These are phyloP conservation scores for Yamadazyma sp. DNA, from an alignment of 805 yeast species.

Conservation along the genomic window DNA sequence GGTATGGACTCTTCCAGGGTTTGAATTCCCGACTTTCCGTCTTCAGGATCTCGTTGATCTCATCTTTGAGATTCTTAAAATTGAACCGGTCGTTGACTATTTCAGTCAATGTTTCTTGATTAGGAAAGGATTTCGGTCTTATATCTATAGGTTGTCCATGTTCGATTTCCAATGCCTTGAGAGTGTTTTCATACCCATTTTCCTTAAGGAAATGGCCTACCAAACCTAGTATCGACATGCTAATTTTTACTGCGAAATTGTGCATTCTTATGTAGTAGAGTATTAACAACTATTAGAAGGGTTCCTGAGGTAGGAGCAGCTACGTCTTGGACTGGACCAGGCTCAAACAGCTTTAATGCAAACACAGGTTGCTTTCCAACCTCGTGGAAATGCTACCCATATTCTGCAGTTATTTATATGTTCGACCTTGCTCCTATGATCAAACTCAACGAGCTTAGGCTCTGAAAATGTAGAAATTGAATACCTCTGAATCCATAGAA, in stretches of 20 bases:
- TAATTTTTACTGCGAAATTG: too few relatives aligned
- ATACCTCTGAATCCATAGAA: too few relatives aligned
- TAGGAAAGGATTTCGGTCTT: constrained; percentile 14
- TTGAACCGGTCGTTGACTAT: constrained; percentile 39
- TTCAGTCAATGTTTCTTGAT: constrained; percentile 37
- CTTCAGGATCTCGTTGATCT: constrained; percentile 14
- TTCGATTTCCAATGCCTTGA: constrained; percentile 49
- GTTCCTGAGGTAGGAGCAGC: too few relatives aligned
- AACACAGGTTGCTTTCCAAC: too few relatives aligned
- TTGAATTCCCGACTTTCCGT: constrained; percentile 12
- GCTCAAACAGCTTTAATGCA: too few relatives aligned
- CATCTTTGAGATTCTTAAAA: constrained; percentile 21
- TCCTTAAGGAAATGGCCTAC: constrained; percentile 60
- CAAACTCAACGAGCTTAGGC: too few relatives aligned
- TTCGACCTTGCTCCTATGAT: too few relatives aligned
- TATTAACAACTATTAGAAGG: too few relatives aligned
- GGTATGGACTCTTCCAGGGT: constrained; percentile 35
- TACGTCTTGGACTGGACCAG: too few relatives aligned
- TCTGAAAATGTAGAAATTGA: too few relatives aligned
- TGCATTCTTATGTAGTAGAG: background rate
- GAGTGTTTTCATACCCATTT: constrained; percentile 47
- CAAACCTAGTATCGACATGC: constrained; percentile 28
- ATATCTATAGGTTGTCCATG: constrained; percentile 34
- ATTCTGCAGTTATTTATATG: too few relatives aligned
- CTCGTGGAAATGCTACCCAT: too few relatives aligned